These are phyloP conservation scores for Gliomastix tumulicola DNA, from an alignment of 2,329 filamentous ascomycete species.

Conservation along the genomic window DNA sequence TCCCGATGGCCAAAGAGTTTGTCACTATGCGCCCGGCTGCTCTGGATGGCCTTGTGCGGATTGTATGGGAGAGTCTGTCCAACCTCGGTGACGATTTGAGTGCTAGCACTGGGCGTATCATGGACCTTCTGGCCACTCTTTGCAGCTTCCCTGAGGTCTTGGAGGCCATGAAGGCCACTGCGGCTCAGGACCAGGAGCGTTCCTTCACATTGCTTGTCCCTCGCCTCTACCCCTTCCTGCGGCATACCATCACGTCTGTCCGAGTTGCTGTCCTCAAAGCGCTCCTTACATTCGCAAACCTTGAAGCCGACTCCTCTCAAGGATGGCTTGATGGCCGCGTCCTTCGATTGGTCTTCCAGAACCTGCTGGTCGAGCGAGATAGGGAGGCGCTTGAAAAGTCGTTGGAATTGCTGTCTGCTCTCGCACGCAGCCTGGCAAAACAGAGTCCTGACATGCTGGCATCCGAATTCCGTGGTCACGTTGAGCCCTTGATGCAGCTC, in stretches of 20 bases:
- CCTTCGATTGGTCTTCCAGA: slow-evolving; percentile 86
- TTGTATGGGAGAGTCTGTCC: slow-evolving; percentile 95
- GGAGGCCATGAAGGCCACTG: slow-evolving; percentile 88
- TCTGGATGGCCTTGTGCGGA: slow-evolving; percentile 77
- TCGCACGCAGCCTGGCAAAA: slow-evolving; percentile 61
- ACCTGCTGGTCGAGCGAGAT: slow-evolving; percentile 88
- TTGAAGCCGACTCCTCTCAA: slow-evolving; percentile 72
- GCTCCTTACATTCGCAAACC: slow-evolving; percentile 83
- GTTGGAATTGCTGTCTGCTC: slow-evolving; percentile 76
- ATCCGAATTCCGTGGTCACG: slow-evolving; percentile 65
- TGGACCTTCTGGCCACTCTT: slow-evolving; percentile 93
- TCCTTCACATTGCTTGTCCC: slow-evolving; percentile 92
- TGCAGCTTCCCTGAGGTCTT: slow-evolving; percentile 92
- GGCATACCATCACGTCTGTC: slow-evolving; percentile 95
- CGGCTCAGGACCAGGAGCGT: slow-evolving; percentile 72
- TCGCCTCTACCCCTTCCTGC: slow-evolving; percentile 88
- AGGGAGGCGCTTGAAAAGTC: slow-evolving; percentile 76
- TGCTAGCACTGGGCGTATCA: slow-evolving; percentile 94
- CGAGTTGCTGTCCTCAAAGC: slow-evolving; percentile 89
- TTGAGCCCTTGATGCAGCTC: slow-evolving; percentile 76
- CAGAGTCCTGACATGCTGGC: slow-evolving; percentile 59
- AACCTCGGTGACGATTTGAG: slow-evolving; percentile 96
- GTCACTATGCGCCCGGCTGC: slow-evolving; percentile 75
- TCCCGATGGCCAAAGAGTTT: slow-evolving; percentile 93
- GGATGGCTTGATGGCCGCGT: slow-evolving; percentile 92